Percentiles rank a stretch among this genome's conserved stretches.
These are phyloP conservation scores for Dorcoceras hygrometricum DNA, from an alignment of 257 asterid genomes.

Conservation along the genomic window DNA sequence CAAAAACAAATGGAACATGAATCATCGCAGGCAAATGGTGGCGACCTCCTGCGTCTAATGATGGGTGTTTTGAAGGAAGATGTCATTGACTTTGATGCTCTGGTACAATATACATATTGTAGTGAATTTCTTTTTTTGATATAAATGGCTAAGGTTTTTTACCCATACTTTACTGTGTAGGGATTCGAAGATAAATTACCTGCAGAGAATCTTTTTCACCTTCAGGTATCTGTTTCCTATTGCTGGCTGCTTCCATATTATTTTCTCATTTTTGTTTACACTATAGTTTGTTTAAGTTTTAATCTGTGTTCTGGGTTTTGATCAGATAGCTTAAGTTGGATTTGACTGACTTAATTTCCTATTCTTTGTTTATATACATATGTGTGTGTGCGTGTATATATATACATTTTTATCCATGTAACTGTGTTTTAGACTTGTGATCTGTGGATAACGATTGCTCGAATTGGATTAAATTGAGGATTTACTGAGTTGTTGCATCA, in stretches of 20 bases:
- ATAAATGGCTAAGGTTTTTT: conserved; percentile 22
- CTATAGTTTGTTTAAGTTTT: background rate
- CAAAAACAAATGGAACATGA: conserved; percentile 82
- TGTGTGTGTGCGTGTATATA: too few species aligned
- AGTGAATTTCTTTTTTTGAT: conserved; percentile 24
- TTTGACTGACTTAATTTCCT: too few species aligned
- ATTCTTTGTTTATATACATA: too few species aligned
- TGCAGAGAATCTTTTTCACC: conserved; percentile 79
- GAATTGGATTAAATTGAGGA: conserved; percentile 10
- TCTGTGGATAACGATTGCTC: background rate
- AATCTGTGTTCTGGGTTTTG: background rate
- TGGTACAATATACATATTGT: conserved; percentile 44
- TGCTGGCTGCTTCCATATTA: background rate
- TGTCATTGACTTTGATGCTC: conserved; percentile 75
- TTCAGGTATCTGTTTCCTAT: conserved; percentile 60
- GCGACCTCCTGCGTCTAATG: conserved; percentile 84
- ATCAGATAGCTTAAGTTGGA: background rate
- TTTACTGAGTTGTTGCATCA: conserved; percentile 15
- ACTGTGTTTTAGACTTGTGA: conserved; percentile 16
- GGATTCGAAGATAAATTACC: conserved; percentile 92
- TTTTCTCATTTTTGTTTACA: background rate
- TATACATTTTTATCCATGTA: background rate
- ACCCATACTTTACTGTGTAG: conserved; percentile 43
- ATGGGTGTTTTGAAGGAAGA: conserved; percentile 95
- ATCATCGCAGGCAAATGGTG: conserved; percentile 67